Percentiles rank a stretch among this genome's conserved stretches.
Conservation (phyloP, 805 yeast species). For the Nakazawaea wyomingensis region DNA sequence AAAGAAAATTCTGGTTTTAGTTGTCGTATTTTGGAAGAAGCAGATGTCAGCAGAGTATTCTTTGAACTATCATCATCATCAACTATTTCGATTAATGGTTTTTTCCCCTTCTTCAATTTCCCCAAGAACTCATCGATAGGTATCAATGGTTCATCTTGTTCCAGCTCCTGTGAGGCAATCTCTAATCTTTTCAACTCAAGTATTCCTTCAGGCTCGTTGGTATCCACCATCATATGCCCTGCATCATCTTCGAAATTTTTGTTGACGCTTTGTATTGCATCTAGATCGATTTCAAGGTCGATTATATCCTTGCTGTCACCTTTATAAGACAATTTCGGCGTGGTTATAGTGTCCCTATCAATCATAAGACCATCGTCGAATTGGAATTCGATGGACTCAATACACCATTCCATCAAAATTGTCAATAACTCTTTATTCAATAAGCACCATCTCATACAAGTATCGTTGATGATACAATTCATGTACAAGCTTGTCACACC, state of each 20-base stretch:
- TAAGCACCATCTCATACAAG: conserved; percentile 57
- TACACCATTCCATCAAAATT: conserved; percentile 76
- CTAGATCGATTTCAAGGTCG: conserved; percentile 39
- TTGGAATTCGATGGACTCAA: conserved; percentile 68
- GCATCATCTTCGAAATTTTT: conserved; percentile 34
- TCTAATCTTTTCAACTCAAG: conserved; percentile 14
- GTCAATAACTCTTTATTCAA: conserved; percentile 53
- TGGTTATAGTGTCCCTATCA: conserved; percentile 52
- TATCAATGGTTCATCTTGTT: conserved; percentile 13
- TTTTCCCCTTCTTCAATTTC: conserved; percentile 13
- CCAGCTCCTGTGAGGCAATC: conserved; percentile 11
- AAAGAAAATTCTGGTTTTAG: no score
- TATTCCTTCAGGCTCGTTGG: conserved; percentile 24
- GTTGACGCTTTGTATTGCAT: conserved; percentile 25
- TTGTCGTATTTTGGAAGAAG: no score
- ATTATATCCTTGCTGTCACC: conserved; percentile 50
- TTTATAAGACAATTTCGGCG: conserved; percentile 71
- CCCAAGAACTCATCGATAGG: conserved; percentile 5
- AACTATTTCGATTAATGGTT: conserved; percentile 54
- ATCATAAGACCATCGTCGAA: conserved; percentile 35
- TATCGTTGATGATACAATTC: conserved; percentile 74
- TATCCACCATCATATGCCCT: conserved; percentile 38
- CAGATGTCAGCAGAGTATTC: neutral
- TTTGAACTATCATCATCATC: conserved; percentile 19
- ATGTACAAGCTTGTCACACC: conserved; percentile 60